Conservation (phyloP, 495 filamentous ascomycete genomes). For the Chaetomium cochliodes region DNA sequence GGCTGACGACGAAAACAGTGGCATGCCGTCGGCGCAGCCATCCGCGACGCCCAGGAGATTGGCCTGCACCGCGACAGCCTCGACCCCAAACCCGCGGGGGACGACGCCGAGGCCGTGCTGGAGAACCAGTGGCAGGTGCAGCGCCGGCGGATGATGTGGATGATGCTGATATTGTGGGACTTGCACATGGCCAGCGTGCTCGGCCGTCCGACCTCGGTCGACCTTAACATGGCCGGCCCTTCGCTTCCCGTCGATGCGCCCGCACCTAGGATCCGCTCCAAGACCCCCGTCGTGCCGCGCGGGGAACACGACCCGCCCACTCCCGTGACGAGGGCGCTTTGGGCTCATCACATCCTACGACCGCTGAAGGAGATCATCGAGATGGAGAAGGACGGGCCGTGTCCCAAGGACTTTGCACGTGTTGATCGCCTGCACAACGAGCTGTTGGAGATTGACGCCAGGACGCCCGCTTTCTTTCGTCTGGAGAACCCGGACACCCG, state of each 20-base stretch:
- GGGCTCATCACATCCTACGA: constrained; percentile 36
- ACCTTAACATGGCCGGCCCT: constrained; percentile 44
- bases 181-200: constrained; percentile 59
- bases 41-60: constrained; percentile 63
- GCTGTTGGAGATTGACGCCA: constrained; percentile 46
- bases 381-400: constrained; percentile 53
- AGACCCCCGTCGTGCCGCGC: constrained; percentile 37
- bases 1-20: constrained; percentile 40
- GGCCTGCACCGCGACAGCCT: constrained; percentile 55
- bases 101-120: constrained; percentile 45
- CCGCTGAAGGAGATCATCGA: constrained; percentile 42
- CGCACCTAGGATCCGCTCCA: constrained; percentile 36
- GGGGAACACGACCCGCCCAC: constrained; percentile 44
- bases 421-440: constrained; percentile 55
- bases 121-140: constrained; percentile 56
- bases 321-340: constrained; percentile 42
- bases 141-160: constrained; percentile 54
- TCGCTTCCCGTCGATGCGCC: constrained; percentile 43
- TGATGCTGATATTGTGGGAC: constrained; percentile 59
- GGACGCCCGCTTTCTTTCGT: constrained; percentile 54
- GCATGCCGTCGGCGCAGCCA: constrained; percentile 58
- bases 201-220: constrained; percentile 56
- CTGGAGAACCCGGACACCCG: constrained; percentile 55
- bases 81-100: constrained; percentile 39
- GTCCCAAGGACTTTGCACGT: constrained; percentile 51